Evolutionary conservation across 2,329 filamentous ascomycete species (phyloP).

Genomic region (Whalleya microplaca): DNA sequence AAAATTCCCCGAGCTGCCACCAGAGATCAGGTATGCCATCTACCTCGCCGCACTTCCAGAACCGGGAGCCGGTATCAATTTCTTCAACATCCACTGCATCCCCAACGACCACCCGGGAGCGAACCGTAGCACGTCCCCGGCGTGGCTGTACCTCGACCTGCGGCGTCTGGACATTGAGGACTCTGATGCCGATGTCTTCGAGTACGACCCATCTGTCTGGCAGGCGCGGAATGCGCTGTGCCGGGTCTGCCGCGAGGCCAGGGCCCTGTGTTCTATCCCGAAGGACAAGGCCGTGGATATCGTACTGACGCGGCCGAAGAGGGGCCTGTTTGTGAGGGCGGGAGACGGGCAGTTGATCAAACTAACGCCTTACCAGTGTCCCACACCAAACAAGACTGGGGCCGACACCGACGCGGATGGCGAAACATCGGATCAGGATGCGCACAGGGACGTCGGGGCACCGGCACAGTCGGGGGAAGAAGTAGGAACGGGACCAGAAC

Average conservation of each 20-base stretch:
- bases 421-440: no score
- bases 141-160: constrained; percentile 36
- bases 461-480: not conserved
- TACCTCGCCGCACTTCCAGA: constrained; percentile 31
- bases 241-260: constrained; percentile 34
- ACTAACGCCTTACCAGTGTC: constrained; percentile 17
- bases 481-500: constrained; percentile 10
- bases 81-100: constrained; percentile 40
- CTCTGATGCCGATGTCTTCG: constrained; percentile 29
- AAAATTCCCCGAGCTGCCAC: constrained; percentile 31
- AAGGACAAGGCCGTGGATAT: constrained; percentile 22
- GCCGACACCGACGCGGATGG: not conserved
- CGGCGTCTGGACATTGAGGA: constrained; percentile 34
- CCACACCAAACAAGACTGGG: not conserved
- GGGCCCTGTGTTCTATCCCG: constrained; percentile 28
- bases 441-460: not conserved
- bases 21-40: constrained; percentile 36
- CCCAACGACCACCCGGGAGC: constrained; percentile 36
- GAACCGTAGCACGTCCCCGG: constrained; percentile 36
- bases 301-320: constrained; percentile 32
- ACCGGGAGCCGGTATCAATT: constrained; percentile 38
- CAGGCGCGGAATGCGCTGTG: constrained; percentile 31
- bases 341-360: constrained; percentile 31
- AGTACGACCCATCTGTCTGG: constrained; percentile 38
- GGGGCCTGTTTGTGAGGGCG: constrained; percentile 35